Conservation (phyloP, 495 filamentous ascomycete species). For the Aspergillus steynii region DNA sequence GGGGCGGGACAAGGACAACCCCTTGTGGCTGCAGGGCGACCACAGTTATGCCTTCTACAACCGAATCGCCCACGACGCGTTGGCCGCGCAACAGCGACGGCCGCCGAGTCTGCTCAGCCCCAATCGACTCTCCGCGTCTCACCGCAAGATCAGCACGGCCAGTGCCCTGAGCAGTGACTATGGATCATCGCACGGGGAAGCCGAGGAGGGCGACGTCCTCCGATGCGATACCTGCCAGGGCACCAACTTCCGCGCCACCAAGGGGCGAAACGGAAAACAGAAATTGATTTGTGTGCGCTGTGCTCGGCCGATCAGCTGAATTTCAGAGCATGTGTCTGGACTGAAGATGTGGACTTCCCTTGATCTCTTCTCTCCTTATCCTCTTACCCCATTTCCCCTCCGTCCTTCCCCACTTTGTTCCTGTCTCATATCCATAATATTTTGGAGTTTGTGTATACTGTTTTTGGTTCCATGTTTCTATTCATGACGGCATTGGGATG, state of each 20-base stretch:
- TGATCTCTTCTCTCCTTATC: too few relatives aligned
- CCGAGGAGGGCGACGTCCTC: constrained; percentile 44
- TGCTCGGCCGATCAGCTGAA: constrained; percentile 28
- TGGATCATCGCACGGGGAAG: constrained; percentile 37
- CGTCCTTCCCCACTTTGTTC: neutral
- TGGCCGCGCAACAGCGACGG: constrained; percentile 35
- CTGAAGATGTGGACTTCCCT: neutral
- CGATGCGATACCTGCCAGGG: constrained; percentile 51
- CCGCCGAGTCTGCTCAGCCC: constrained; percentile 31
- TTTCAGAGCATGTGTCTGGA: constrained; percentile 1
- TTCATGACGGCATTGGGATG: neutral
- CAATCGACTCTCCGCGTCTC: constrained; percentile 21
- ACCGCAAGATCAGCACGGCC: constrained; percentile 35
- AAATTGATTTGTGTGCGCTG: constrained; percentile 56
- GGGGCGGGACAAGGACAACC: constrained; percentile 36
- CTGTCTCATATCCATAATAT: neutral
- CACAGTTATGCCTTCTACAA: constrained; percentile 57
- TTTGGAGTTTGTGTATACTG: neutral
- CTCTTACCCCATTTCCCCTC: too few relatives aligned
- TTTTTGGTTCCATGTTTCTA: constrained; percentile 1
- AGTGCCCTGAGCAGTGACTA: constrained; percentile 52
- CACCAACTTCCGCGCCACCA: constrained; percentile 53
- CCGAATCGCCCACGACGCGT: constrained; percentile 46
- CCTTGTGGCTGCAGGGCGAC: constrained; percentile 52
- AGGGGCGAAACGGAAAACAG: constrained; percentile 45